These are phyloP conservation scores for Fragosphaeria purpurea DNA, from an alignment of 2,329 filamentous ascomycete species.

Conservation along the genomic window DNA sequence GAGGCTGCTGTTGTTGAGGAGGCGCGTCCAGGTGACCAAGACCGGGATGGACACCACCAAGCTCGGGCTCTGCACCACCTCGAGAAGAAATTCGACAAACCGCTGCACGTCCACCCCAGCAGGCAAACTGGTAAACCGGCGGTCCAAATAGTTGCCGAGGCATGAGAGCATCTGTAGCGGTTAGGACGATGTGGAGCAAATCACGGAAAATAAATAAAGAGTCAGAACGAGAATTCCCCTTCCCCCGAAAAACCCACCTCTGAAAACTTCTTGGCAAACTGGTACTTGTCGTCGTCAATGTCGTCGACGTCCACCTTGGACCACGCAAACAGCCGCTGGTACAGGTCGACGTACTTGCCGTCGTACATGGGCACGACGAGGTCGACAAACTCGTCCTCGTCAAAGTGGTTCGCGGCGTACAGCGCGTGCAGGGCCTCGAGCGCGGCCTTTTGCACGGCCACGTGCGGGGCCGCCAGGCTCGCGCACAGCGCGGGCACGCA, in stretches of 20 bases:
- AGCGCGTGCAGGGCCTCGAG: constrained; percentile 77
- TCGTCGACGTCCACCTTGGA: constrained; percentile 68
- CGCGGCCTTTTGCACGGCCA: constrained; percentile 68
- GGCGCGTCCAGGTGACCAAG: constrained; percentile 77
- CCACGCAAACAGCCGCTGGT: constrained; percentile 69
- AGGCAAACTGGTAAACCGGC: constrained; percentile 59
- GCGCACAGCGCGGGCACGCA: constrained; percentile 62
- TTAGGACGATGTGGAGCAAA: too few species aligned
- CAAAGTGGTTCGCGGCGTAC: constrained; percentile 64
- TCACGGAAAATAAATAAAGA: neutral
- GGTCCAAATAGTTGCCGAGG: constrained; percentile 73
- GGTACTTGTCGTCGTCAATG: constrained; percentile 84
- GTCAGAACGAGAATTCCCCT: too few species aligned
- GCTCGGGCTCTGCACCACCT: constrained; percentile 74
- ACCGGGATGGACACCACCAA: constrained; percentile 89
- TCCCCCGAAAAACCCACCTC: constrained; percentile 48
- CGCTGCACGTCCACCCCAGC: constrained; percentile 54
- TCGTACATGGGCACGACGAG: constrained; percentile 74
- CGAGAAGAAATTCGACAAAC: constrained; percentile 70
- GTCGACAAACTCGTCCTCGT: constrained; percentile 66
- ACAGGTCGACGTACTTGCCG: constrained; percentile 58
- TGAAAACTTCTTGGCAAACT: constrained; percentile 84
- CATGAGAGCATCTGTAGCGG: constrained; percentile 69
- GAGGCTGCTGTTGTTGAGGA: constrained; percentile 64
- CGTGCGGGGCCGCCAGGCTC: constrained; percentile 58